Conservation (phyloP, 768 basidiomycete species). For the Tremella fuciformis region DNA sequence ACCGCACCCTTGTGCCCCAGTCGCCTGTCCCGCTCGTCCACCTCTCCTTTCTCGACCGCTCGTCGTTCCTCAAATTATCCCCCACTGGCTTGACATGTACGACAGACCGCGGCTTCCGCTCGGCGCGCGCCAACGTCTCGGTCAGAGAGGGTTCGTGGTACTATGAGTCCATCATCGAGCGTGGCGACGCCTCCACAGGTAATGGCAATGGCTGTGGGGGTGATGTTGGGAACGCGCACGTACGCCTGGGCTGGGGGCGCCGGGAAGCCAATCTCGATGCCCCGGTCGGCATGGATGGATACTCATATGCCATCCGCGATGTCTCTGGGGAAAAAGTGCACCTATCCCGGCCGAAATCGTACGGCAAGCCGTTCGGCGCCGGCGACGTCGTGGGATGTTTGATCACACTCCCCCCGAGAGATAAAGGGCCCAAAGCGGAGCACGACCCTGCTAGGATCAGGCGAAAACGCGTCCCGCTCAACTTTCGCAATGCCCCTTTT, state of each 20-base stretch:
- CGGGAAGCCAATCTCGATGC: conserved; percentile 91
- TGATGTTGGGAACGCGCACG: conserved; percentile 60
- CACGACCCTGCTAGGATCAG: conserved; percentile 54
- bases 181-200: conserved; percentile 56
- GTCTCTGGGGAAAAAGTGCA: conserved; percentile 88
- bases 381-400: conserved; percentile 93
- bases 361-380: conserved; percentile 67
- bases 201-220: conserved; percentile 53
- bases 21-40: conserved; percentile 38
- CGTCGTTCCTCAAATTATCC: conserved; percentile 44
- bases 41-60: conserved; percentile 48
- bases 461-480: conserved; percentile 87
- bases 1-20: conserved; percentile 40
- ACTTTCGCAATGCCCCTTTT: conserved; percentile 93
- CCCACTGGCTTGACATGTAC: conserved; percentile 48
- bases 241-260: conserved; percentile 86
- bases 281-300: conserved; percentile 88
- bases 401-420: conserved; percentile 67
- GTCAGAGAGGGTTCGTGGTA: conserved; percentile 90
- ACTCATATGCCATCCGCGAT: conserved; percentile 88
- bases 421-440: conserved; percentile 54
- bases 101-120: conserved; percentile 85
- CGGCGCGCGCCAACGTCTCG: conserved; percentile 83
- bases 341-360: conserved; percentile 73
- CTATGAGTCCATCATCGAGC: conserved; percentile 78